Conservation (phyloP, 1,284 basidiomycete genomes). For the Chalciporus sp. region DNA sequence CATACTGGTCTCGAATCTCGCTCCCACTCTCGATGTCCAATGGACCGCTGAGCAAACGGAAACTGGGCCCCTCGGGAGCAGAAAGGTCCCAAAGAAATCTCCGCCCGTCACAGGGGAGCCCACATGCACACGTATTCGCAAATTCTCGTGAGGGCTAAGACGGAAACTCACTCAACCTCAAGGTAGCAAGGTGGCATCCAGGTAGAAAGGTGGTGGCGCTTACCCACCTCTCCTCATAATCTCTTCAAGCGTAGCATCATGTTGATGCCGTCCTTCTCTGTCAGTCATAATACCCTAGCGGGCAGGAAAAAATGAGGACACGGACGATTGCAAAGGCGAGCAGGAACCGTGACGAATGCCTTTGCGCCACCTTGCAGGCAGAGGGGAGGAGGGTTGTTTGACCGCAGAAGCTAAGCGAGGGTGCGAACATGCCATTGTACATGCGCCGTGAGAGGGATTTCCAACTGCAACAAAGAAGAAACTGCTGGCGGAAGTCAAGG, state of each 20-base stretch:
- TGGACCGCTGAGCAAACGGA: conserved; percentile 29
- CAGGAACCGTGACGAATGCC: conserved; percentile 24
- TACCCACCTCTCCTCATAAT: conserved; percentile 28
- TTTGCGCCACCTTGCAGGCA: conserved; percentile 34
- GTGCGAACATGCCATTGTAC: conserved; percentile 21
- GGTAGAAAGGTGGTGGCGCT: conserved; percentile 24
- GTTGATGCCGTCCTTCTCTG: conserved; percentile 35
- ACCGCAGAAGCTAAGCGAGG: conserved; percentile 35
- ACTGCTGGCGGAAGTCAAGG: conserved; percentile 6
- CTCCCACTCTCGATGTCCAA: conserved; percentile 13
- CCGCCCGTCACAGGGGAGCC: conserved; percentile 28
- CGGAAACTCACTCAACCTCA: conserved; percentile 21
- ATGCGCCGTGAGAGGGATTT: conserved; percentile 23
- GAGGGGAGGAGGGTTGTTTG: conserved; percentile 23
- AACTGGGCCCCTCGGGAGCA: conserved; percentile 17
- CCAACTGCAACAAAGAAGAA: conserved; percentile 14
- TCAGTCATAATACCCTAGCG: conserved; percentile 14
- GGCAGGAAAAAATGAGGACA: conserved; percentile 29
- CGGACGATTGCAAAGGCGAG: conserved; percentile 26
- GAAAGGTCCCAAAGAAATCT: conserved; percentile 26
- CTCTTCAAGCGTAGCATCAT: conserved; percentile 32
- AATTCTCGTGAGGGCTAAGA: conserved; percentile 24
- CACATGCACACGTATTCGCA: conserved; percentile 23
- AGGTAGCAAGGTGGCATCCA: conserved; percentile 12
- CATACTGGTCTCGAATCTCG: conserved; percentile 22